A percentile compares a stretch with the other conserved stretches of the same genome.
phyloP scores from a whole-genome alignment of 371 early-diverging fungal species.

The Paraphysoderma sedebokerense region DNA sequence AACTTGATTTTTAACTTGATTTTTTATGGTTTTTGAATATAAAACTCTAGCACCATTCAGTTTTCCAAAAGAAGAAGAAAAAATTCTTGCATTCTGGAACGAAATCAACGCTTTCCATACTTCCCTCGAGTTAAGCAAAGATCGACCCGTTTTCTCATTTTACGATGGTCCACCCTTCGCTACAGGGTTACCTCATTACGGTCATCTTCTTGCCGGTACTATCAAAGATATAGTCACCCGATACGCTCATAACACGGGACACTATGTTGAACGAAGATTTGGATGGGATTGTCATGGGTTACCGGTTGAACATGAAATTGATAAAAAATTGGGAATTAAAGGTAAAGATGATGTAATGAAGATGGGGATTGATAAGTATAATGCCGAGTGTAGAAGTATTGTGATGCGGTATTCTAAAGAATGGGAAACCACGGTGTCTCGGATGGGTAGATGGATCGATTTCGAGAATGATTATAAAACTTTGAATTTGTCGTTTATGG shows the following conservation, averaged over 20 bases:
- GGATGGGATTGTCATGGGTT: constrained; percentile 99
- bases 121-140: constrained; percentile 69
- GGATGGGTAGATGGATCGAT: constrained; percentile 99
- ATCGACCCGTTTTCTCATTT: constrained; percentile 25
- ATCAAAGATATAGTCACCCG: constrained; percentile 99
- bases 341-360: constrained; percentile 80
- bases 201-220: constrained; percentile 98
- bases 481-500: constrained; percentile 91
- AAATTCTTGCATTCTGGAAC: constrained; percentile 90
- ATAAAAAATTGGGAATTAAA: constrained; percentile 90
- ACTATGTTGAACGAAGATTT: constrained; percentile 96
- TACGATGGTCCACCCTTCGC: constrained; percentile 98
- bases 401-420: constrained; percentile 96
- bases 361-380: constrained; percentile 99
- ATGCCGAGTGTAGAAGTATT: constrained; percentile 95
- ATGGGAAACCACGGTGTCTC: constrained; percentile 94
- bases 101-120: constrained; percentile 96
- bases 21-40: too few species aligned
- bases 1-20: too few species aligned
- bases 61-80: constrained; percentile 93
- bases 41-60: constrained; percentile 15
- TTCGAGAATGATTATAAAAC: constrained; percentile 99
- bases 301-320: constrained; percentile 99
- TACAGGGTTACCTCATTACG: constrained; percentile 99
- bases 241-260: constrained; percentile 94